phyloP scores from a whole-genome alignment of 345 rosid genomes.

The Dovyalis caffra region DNA sequence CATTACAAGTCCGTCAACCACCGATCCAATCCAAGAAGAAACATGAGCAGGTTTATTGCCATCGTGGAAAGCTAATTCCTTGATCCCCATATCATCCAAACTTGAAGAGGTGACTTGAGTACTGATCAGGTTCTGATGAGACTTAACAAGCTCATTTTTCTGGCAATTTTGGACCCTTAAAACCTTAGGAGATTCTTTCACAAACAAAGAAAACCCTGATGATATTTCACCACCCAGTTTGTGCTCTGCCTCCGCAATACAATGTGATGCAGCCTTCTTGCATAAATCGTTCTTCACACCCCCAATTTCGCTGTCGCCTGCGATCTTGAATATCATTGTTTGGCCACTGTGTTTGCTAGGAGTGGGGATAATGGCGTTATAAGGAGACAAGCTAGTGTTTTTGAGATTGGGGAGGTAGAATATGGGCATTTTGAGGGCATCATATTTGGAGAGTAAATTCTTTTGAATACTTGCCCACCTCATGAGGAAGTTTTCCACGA shows the following conservation, averaged over 20 bases:
- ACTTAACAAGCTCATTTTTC: slow-evolving; percentile 15
- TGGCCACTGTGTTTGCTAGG: slow-evolving; percentile 37
- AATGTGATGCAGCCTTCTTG: slow-evolving; percentile 24
- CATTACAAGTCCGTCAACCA: slow-evolving; percentile 39
- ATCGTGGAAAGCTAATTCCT: slow-evolving; percentile 32
- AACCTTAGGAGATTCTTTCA: slow-evolving; percentile 38
- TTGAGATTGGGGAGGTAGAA: slow-evolving; percentile 55
- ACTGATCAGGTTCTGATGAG: background rate
- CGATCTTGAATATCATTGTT: slow-evolving; percentile 30
- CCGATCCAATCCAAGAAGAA: slow-evolving; percentile 54
- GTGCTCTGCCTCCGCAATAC: slow-evolving; percentile 38
- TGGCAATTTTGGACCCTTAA: slow-evolving; percentile 36
- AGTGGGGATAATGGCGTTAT: slow-evolving; percentile 17
- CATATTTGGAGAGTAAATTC: slow-evolving; percentile 22
- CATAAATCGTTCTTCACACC: slow-evolving; percentile 10
- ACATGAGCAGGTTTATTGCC: slow-evolving; percentile 37
- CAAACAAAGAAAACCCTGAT: slow-evolving; percentile 32
- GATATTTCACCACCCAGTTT: slow-evolving; percentile 19
- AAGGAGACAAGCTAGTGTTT: background rate
- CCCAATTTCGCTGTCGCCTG: background rate
- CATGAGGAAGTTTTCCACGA: slow-evolving; percentile 43
- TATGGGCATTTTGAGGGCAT: slow-evolving; percentile 30
- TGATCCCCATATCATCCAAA: slow-evolving; percentile 41
- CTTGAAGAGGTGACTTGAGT: background rate
- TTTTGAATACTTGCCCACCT: slow-evolving; percentile 61